phyloP scores from a whole-genome alignment of 306 rosid genomes.

The Sesbania bispinosa region DNA sequence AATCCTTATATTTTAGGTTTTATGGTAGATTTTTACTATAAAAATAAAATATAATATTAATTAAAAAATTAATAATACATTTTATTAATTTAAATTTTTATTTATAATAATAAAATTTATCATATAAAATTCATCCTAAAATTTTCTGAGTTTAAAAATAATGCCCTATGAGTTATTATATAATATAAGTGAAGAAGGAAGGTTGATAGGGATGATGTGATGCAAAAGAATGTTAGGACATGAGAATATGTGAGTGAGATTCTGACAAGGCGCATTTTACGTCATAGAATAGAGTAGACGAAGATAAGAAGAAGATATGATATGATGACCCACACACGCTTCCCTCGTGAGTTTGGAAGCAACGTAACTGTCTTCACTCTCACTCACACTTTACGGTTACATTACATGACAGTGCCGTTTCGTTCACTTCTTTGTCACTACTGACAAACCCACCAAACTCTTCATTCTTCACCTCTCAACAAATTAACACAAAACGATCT shows the following conservation, averaged over 20 bases:
- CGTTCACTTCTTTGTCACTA: not conserved
- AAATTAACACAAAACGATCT: no score
- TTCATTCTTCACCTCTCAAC: not conserved
- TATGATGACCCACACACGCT: slow-evolving; percentile 1
- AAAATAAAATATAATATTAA: no score
- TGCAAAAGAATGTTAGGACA: not conserved
- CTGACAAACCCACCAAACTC: not conserved
- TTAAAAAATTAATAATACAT: no score
- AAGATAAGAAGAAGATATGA: slow-evolving; percentile 16
- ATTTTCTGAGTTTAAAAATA: no score
- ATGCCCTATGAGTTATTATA: no score
- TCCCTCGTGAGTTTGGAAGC: slow-evolving; percentile 8
- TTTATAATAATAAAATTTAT: no score
- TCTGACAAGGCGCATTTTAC: slow-evolving; percentile 62
- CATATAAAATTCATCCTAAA: no score
- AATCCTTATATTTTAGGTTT: no score
- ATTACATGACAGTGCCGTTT: slow-evolving; percentile 14
- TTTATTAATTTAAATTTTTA: no score
- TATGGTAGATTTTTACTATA: no score
- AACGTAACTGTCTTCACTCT: not conserved
- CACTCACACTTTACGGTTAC: not conserved
- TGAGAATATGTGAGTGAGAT: slow-evolving; percentile 33
- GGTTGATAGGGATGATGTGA: not conserved
- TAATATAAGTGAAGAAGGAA: not conserved
- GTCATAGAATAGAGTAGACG: not conserved